Percentiles rank a stretch among this genome's conserved stretches.
phyloP scores from a whole-genome alignment of 23 red algal genomes.

The Gracilaria vermiculophylla region DNA sequence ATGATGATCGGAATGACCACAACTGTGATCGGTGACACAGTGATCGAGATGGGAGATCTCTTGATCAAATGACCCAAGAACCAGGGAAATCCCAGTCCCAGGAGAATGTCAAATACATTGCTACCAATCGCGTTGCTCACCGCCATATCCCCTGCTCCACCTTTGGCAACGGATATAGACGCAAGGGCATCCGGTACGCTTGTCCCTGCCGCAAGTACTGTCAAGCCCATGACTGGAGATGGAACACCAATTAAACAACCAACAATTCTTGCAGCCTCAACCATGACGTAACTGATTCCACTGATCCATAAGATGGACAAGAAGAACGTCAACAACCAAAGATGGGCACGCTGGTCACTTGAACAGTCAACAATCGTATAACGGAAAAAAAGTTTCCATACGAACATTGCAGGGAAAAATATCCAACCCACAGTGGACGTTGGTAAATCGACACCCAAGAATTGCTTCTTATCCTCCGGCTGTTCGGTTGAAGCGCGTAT shows the following conservation, averaged over 20 bases:
- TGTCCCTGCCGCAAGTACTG: conserved; percentile 72
- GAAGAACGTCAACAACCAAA: conserved; percentile 60
- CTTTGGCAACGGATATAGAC: conserved; percentile 53
- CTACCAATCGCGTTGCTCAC: conserved; percentile 76
- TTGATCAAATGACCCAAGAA: conserved; percentile 55
- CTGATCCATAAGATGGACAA: conserved; percentile 65
- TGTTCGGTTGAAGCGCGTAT: conserved; percentile 18
- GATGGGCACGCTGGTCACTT: conserved; percentile 20
- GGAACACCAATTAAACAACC: conserved; percentile 79
- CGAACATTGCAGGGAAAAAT: conserved; percentile 49
- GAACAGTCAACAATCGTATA: conserved; percentile 64
- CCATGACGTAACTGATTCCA: conserved; percentile 68
- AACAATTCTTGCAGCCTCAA: conserved; percentile 63
- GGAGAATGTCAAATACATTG: conserved; percentile 73
- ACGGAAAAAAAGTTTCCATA: conserved; percentile 55
- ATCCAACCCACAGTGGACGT: conserved; percentile 17
- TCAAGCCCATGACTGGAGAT: conserved; percentile 54
- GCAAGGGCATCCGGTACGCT: conserved; percentile 79
- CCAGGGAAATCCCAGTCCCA: conserved; percentile 75
- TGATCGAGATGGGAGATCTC: conserved; percentile 20
- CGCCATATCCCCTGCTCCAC: conserved; percentile 67
- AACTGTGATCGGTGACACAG: conserved; percentile 54
- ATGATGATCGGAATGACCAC: conserved; percentile 73
- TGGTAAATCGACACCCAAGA: conserved; percentile 53
- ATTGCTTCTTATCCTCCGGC: not conserved